phyloP scores from a whole-genome alignment of 768 basidiomycete genomes.

The Russula olivacea region DNA sequence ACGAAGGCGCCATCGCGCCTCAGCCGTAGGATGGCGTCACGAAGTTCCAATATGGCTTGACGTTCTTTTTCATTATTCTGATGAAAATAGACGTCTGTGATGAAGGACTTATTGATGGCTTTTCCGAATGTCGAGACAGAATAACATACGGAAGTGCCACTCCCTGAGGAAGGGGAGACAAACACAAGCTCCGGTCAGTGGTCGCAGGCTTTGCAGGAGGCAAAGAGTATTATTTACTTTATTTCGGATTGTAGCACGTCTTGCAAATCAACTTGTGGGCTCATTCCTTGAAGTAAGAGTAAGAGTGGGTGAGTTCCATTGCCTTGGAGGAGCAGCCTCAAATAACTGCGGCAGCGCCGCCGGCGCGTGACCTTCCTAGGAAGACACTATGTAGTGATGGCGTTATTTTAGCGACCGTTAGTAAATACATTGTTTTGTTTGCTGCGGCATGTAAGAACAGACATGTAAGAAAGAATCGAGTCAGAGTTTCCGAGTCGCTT shows the following conservation, averaged over 20 bases:
- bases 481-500: too few relatives aligned
- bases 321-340: neutral
- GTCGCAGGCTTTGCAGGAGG: neutral
- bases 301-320: neutral
- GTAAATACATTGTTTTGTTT: too few relatives aligned
- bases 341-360: too few relatives aligned
- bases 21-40: slow-evolving; percentile 65
- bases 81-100: slow-evolving; percentile 74
- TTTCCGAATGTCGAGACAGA: neutral
- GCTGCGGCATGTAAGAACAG: too few relatives aligned
- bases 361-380: too few relatives aligned
- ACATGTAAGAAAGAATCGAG: too few relatives aligned
- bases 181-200: neutral
- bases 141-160: slow-evolving; percentile 67
- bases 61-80: slow-evolving; percentile 59
- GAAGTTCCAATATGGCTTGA: slow-evolving; percentile 57
- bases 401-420: too few relatives aligned
- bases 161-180: slow-evolving; percentile 41
- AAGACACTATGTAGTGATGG: too few relatives aligned
- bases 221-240: slow-evolving; percentile 38
- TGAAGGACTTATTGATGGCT: neutral
- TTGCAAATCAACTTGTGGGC: slow-evolving; percentile 47
- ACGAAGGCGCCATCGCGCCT: slow-evolving; percentile 73
- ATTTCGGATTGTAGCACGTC: slow-evolving; percentile 55
- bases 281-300: slow-evolving; percentile 14